These are phyloP conservation scores for Erythrobasidium hasegawianum DNA, from an alignment of 1,284 basidiomycete genomes.

Conservation along the genomic window DNA sequence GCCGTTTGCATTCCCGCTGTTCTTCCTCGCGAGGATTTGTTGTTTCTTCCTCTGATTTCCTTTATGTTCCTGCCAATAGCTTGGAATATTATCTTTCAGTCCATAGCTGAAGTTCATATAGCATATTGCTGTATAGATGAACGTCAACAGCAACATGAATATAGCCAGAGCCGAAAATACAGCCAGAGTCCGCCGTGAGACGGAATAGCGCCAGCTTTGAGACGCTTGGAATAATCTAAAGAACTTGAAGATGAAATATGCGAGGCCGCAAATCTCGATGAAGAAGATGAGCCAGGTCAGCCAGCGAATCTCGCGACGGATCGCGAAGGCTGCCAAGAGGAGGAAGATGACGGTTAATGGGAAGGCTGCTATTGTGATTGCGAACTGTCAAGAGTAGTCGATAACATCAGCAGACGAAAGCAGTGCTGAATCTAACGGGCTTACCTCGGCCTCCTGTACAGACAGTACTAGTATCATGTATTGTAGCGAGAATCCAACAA, in stretches of 20 bases:
- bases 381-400: conserved; percentile 77
- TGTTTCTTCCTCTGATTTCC: conserved; percentile 1
- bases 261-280: conserved; percentile 16
- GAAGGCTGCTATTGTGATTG: conserved; percentile 71
- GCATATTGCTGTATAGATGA: conserved; percentile 22
- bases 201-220: conserved; percentile 14
- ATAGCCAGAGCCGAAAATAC: conserved; percentile 35
- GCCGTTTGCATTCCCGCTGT: neutral
- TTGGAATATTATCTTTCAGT: conserved; percentile 20
- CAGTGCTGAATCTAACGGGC: neutral
- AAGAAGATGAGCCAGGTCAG: conserved; percentile 53
- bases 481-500: conserved; percentile 79
- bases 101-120: conserved; percentile 34
- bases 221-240: conserved; percentile 59
- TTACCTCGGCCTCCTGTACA: conserved; percentile 33
- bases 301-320: conserved; percentile 70
- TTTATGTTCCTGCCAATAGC: conserved; percentile 31
- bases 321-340: conserved; percentile 62
- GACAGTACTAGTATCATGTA: conserved; percentile 68
- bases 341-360: conserved; percentile 70
- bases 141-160: conserved; percentile 33
- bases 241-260: conserved; percentile 59
- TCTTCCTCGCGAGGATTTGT: conserved; percentile 17
- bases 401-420: conserved; percentile 61
- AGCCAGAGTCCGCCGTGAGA: conserved; percentile 19